Percentiles rank a stretch among this genome's conserved stretches.
phyloP scores from a whole-genome alignment of 2,329 filamentous ascomycete genomes.

The Claviceps digitariae region DNA sequence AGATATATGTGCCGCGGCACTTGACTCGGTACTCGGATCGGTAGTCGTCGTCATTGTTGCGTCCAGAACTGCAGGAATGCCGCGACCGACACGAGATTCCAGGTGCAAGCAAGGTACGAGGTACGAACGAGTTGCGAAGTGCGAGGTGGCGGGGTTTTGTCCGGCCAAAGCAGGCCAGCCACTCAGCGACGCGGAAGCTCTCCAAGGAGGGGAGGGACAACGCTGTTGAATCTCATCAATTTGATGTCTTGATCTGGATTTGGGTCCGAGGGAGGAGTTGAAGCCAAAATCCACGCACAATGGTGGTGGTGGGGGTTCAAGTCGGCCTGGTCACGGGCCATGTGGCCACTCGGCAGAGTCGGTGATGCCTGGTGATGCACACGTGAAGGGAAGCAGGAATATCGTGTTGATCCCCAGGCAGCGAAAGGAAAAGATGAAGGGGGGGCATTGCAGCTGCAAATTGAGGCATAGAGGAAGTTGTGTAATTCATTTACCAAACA shows the following conservation, averaged over 20 bases:
- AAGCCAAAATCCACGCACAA: no score
- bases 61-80: slow-evolving; percentile 20
- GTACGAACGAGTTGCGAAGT: background rate
- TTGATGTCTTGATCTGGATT: background rate
- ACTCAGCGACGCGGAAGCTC: background rate
- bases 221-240: background rate
- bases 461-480: no score
- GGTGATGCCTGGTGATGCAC: no score
- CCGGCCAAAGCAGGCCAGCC: background rate
- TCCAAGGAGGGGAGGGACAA: background rate
- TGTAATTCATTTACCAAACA: no score
- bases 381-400: no score
- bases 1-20: background rate
- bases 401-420: no score
- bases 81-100: slow-evolving; percentile 18
- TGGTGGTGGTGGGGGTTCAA: no score
- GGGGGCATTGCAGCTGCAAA: no score
- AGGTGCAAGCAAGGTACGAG: background rate
- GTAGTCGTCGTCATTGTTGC: slow-evolving; percentile 17
- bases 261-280: background rate
- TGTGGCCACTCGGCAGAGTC: no score
- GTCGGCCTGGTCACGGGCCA: no score
- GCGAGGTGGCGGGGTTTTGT: background rate
- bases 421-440: no score
- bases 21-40: background rate